These are phyloP conservation scores for Trypethelium eluteriae DNA, from an alignment of 495 filamentous ascomycete genomes.

Conservation along the genomic window DNA sequence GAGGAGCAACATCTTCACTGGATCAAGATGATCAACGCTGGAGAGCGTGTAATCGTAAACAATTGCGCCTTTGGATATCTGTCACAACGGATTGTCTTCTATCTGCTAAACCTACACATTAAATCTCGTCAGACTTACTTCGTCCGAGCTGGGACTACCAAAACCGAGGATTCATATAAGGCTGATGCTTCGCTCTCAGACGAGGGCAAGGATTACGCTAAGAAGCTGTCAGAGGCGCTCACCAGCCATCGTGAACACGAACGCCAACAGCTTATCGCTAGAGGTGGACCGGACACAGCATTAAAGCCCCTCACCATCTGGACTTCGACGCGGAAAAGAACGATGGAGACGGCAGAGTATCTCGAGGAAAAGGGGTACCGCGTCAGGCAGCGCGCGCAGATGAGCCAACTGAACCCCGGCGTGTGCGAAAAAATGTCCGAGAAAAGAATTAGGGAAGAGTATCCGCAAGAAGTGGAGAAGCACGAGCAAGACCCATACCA, in stretches of 20 bases:
- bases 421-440: constrained; percentile 89
- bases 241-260: constrained; percentile 75
- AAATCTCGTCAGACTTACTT: constrained; percentile 92
- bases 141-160: constrained; percentile 64
- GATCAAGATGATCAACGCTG: constrained; percentile 99
- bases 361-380: constrained; percentile 70
- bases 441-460: constrained; percentile 66
- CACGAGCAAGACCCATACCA: constrained; percentile 96
- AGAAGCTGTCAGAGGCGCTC: constrained; percentile 77
- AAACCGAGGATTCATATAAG: constrained; percentile 82
- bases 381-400: constrained; percentile 82
- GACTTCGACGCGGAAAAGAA: constrained; percentile 86
- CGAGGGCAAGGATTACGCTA: constrained; percentile 76
- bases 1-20: constrained; percentile 87
- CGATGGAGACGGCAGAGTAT: constrained; percentile 81
- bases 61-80: constrained; percentile 94
- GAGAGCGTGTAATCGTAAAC: constrained; percentile 84
- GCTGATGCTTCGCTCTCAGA: constrained; percentile 74
- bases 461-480: constrained; percentile 82
- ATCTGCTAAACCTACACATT: constrained; percentile 93
- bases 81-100: constrained; percentile 93
- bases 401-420: constrained; percentile 94
- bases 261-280: constrained; percentile 56
- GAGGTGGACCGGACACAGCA: constrained; percentile 58
- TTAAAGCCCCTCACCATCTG: constrained; percentile 80